Evolutionary conservation across 768 basidiomycete species (phyloP), one percentile per base, ranked within the genome.

Genomic region (Kwoniella pini): DNA sequence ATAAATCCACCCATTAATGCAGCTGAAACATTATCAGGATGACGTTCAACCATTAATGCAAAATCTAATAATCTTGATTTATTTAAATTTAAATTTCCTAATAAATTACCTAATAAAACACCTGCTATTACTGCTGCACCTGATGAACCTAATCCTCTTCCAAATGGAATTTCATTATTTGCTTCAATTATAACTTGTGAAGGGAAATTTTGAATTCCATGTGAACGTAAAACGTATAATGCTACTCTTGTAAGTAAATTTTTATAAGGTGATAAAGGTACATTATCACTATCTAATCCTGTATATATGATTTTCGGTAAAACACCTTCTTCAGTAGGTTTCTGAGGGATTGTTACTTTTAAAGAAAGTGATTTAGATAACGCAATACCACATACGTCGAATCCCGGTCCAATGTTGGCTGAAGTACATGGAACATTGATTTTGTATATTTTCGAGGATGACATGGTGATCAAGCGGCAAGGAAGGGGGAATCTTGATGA

Each of bases 61-160:
- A 90, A 95, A 80, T 99, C 96, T 62, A 98, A 85, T 70, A 95
- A 81, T 24, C 96, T 86, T 42, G 82, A 83, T 27, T 77, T 81
- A 13, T 88, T 78, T 11, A 98, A 85, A 22, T 82, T 74, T 62
- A 98, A 84, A 17, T 84, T 67, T 15, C 90, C 95, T 22, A 98
- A 82, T n/a, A 85, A 82, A 73, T 92, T 84, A 33, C 87, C 96
- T 44, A 99, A 85, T 30, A 95, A 83, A 31, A 96, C 93, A 40
- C 96, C 96, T 0, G 93, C 95, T 71, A 99, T 90, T 70, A 99
- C 96, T n/a, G 96, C 95, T 3, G 96, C 96, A 13, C 95, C 95
- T 0, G 96, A 98, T 58, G 95, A 98, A 48, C 96, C 96, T 50
- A 99, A 83, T 11, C 96, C 96, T 55, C 96, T 89, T 12, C 96